Base-by-base conservation (phyloP, 2,329 filamentous ascomycete genomes). In the Colletotrichum falcatum region DNA sequence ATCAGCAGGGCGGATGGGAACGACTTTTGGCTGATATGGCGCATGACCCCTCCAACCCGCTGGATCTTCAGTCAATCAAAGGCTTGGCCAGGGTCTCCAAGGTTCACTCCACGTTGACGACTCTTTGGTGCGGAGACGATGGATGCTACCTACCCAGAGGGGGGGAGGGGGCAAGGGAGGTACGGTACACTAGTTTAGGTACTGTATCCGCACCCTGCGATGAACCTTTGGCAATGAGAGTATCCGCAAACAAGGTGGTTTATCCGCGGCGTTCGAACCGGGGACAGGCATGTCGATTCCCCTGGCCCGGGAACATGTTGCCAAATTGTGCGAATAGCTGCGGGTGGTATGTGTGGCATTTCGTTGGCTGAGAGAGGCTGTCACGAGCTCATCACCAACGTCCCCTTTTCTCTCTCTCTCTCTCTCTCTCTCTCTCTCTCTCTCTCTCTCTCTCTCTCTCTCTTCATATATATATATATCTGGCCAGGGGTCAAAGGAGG, bases 71-170 rank as follows among this genome's bases (percentile, higher is more conserved):
- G 37, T 58, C 35, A 39, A 61, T 44, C 35, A 58, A 60, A 39
- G 51, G 30, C 30, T 60, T 49, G 53, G 59, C 65, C 66, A 64
- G 65, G 69, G 69, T 70, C 56, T 58, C 64, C 65, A 55, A 54
- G 46, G 49, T 44, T 61, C 55, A 33, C 69, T 64, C 65, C 65
- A 39, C 60, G 60, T 69, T 35, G 42, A 69, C 60, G 55, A 61
- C 46, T 65, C 60, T 39, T 58, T 28, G 65, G 42, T 64, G 69
- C 60, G 65, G 69, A 70, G 67, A 70, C 59, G 58, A 70, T 70
- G 64, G 58, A 70, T 70, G 64, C 58, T 28, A 67, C 48, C 14
- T 44, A 44, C 20, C 42, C n/a, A 20, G 18, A 20, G 18, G 20
- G n/a, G n/a, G n/a, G n/a, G n/a, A n/a, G n/a, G n/a, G n/a, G n/a